These are phyloP conservation scores for Circinella umbellata DNA, from an alignment of 371 early-diverging fungal species.

Conservation along the genomic window DNA sequence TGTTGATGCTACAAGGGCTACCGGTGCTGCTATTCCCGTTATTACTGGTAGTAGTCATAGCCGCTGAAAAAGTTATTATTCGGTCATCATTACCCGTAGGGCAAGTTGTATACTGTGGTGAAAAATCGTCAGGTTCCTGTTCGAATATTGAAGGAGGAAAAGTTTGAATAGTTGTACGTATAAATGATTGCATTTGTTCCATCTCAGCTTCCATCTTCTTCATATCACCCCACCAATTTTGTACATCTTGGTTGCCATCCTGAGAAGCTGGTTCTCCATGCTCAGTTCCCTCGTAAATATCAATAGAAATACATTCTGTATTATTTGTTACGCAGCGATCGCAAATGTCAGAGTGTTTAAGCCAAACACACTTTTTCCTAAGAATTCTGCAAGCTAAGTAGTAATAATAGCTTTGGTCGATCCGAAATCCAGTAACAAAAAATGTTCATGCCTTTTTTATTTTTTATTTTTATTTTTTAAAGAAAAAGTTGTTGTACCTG, in stretches of 20 bases:
- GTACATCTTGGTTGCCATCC: neutral
- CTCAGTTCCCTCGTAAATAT: neutral
- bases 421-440: neutral
- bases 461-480: no score
- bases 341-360: neutral
- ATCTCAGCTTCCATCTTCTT: neutral
- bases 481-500: neutral
- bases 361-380: slow-evolving; percentile 2
- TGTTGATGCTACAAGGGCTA: neutral
- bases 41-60: neutral
- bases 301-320: neutral
- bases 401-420: neutral
- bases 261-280: neutral
- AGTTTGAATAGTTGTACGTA: no score
- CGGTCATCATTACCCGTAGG: neutral
- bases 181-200: neutral
- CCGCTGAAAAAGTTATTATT: neutral
- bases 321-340: neutral
- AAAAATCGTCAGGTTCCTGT: no score
- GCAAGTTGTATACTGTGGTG: no score
- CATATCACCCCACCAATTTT: neutral
- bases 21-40: neutral
- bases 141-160: no score
- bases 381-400: neutral
- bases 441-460: no score